phyloP scores from a whole-genome alignment of 768 basidiomycete species.

The Agaricus subrufescens region DNA sequence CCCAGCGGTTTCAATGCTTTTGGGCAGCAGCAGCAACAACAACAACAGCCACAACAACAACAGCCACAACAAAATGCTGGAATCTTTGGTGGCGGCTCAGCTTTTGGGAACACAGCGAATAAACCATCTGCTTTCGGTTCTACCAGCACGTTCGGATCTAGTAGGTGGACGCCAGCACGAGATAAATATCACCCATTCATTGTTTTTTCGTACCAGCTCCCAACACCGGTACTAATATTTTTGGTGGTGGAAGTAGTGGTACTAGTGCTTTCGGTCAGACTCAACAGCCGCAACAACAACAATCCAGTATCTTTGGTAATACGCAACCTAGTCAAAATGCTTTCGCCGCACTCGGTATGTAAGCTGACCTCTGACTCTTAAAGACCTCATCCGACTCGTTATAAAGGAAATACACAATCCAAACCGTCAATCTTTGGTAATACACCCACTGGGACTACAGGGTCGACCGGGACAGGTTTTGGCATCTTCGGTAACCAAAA shows the following conservation, averaged over 20 bases:
- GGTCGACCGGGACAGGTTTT: conserved; percentile 21
- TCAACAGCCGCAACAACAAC: conserved; percentile 25
- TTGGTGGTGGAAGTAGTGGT: conserved; percentile 18
- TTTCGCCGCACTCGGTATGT: conserved; percentile 38
- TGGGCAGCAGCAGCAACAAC: conserved; percentile 29
- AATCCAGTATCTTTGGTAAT: conserved; percentile 27
- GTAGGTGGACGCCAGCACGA: conserved; percentile 11
- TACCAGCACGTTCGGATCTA: conserved; percentile 29
- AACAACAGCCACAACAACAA: conserved; percentile 25
- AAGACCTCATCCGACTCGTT: background rate
- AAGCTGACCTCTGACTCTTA: background rate
- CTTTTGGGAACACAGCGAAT: conserved; percentile 29
- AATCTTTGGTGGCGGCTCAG: conserved; percentile 17
- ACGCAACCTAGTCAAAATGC: conserved; percentile 24
- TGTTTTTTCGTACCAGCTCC: background rate
- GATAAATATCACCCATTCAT: conserved; percentile 4
- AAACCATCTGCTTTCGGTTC: conserved; percentile 23
- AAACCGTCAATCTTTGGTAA: conserved; percentile 31
- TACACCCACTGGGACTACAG: conserved; percentile 19
- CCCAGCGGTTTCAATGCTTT: too few species aligned
- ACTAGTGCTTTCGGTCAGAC: conserved; percentile 18
- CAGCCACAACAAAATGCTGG: conserved; percentile 29
- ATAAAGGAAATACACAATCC: conserved; percentile 13
- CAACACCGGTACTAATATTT: conserved; percentile 17
- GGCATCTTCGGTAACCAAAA: conserved; percentile 28